These are phyloP conservation scores for Excoecaria agallocha DNA, from an alignment of 345 rosid species.

Conservation along the genomic window DNA sequence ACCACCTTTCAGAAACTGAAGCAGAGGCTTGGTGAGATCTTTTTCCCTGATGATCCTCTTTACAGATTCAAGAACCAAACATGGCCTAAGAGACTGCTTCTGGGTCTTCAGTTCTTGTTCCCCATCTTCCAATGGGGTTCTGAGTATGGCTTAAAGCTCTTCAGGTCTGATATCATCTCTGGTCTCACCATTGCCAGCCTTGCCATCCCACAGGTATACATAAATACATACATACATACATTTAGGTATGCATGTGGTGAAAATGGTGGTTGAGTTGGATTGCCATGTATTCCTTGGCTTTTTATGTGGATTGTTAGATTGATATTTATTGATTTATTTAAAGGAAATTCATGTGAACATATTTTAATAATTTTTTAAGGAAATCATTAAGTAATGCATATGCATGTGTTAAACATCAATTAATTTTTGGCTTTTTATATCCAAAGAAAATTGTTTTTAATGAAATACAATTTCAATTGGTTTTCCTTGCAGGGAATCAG, in stretches of 20 bases:
- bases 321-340: slow-evolving; percentile 4
- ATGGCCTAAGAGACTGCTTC: slow-evolving; percentile 45
- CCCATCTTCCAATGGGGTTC: slow-evolving; percentile 86
- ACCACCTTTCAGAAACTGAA: slow-evolving; percentile 64
- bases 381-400: too few species aligned
- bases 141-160: slow-evolving; percentile 51
- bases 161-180: slow-evolving; percentile 84
- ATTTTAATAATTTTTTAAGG: not conserved
- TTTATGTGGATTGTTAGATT: slow-evolving; percentile 24
- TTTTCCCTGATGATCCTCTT: slow-evolving; percentile 97
- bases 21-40: slow-evolving; percentile 59
- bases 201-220: slow-evolving; percentile 94
- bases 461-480: too few species aligned
- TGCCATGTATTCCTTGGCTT: slow-evolving; percentile 15
- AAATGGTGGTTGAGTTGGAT: slow-evolving; percentile 17
- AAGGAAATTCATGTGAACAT: not conserved
- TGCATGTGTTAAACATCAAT: too few species aligned
- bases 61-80: slow-evolving; percentile 75
- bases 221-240: not conserved
- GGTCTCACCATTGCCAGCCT: slow-evolving; percentile 99
- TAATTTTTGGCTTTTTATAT: too few species aligned
- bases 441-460: too few species aligned
- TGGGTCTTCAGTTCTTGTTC: slow-evolving; percentile 66
- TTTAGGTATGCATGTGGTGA: too few species aligned
- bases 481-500: slow-evolving; percentile 76